Evolutionary conservation across 176 grass and related monocot species (phyloP).

Genomic region (Dactylis glomerata): DNA sequence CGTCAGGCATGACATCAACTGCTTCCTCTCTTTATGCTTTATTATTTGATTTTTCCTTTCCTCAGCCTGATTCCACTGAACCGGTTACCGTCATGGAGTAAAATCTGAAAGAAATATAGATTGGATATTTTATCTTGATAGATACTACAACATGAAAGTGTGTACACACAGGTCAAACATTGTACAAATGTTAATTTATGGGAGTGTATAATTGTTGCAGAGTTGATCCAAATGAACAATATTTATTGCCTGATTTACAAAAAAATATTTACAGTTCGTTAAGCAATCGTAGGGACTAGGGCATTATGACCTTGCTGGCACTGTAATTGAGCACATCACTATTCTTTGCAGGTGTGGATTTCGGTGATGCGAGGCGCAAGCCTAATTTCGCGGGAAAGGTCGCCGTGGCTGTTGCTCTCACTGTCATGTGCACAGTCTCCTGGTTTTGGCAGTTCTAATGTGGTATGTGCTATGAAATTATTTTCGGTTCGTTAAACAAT

Average conservation of each 20-base stretch:
- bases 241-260: not conserved
- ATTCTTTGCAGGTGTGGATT: slow-evolving; percentile 52
- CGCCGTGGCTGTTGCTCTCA: slow-evolving; percentile 41
- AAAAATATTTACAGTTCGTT: not conserved
- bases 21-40: too few relatives aligned
- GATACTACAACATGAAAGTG: not conserved
- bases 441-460: too few relatives aligned
- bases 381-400: slow-evolving; percentile 62
- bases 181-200: not conserved
- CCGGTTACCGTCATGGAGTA: too few relatives aligned
- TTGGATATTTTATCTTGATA: not conserved
- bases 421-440: slow-evolving; percentile 57
- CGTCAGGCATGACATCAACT: too few relatives aligned
- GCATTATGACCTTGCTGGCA: not conserved
- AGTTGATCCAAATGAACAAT: not conserved
- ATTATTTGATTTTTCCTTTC: too few relatives aligned
- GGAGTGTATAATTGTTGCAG: not conserved
- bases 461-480: too few relatives aligned
- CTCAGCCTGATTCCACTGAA: too few relatives aligned
- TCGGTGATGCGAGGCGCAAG: slow-evolving; percentile 56
- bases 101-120: too few relatives aligned
- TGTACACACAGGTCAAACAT: not conserved
- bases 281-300: not conserved
- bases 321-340: not conserved
- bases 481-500: not conserved